phyloP scores from a whole-genome alignment of 306 rosid genomes.

The Acmispon strigosus region DNA sequence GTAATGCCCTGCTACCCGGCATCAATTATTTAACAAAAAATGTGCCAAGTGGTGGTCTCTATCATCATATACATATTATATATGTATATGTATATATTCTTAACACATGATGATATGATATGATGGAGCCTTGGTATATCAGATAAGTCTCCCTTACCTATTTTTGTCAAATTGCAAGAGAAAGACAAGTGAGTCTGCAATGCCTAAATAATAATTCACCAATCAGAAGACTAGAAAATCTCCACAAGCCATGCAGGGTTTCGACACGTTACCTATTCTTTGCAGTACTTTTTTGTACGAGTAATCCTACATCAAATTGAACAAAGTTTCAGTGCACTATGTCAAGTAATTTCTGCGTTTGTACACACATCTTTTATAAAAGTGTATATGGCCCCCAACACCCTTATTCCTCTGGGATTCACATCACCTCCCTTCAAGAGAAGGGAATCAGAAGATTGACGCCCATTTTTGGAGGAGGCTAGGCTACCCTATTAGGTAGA shows the following conservation, averaged over 20 bases:
- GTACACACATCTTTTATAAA: slow-evolving; percentile 1
- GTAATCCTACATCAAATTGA: too few species aligned
- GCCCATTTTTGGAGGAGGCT: background rate
- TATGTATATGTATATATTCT: background rate
- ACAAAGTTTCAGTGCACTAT: too few species aligned
- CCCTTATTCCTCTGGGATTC: background rate
- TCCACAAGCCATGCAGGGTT: slow-evolving; percentile 16
- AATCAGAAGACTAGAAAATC: background rate
- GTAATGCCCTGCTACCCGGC: background rate
- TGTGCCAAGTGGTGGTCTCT: background rate
- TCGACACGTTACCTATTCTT: slow-evolving; percentile 23
- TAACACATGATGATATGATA: slow-evolving; percentile 2
- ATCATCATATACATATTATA: slow-evolving; percentile 10
- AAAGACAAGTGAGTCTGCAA: background rate
- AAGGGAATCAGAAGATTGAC: slow-evolving; percentile 17
- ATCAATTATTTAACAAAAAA: background rate
- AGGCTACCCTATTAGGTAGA: background rate
- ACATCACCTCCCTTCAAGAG: slow-evolving; percentile 1
- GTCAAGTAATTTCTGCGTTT: background rate
- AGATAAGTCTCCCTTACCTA: background rate
- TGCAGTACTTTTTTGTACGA: slow-evolving; percentile 10
- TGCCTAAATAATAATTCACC: background rate
- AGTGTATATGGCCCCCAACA: slow-evolving; percentile 20
- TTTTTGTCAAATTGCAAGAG: slow-evolving; percentile 8
- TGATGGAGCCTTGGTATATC: background rate